Conservation (phyloP, 1,284 basidiomycete species). For the Cutaneotrichosporon sp. region DNA sequence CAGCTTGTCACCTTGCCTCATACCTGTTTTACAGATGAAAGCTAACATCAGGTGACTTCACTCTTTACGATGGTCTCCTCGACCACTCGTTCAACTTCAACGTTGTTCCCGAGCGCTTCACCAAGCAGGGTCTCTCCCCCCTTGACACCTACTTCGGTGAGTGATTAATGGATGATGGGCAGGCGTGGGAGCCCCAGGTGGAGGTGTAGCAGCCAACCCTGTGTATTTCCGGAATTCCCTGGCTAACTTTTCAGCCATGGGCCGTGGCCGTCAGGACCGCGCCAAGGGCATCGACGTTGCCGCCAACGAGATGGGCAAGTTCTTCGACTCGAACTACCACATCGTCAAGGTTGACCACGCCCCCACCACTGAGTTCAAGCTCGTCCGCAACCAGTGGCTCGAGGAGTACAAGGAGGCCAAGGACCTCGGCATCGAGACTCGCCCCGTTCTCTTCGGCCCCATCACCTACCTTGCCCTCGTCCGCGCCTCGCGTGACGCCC, state of each 20-base stretch:
- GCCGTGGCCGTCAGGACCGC: constrained; percentile 89
- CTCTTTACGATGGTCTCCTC: constrained; percentile 97
- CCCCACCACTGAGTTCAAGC: constrained; percentile 87
- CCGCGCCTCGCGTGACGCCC: constrained; percentile 85
- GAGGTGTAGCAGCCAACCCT: not conserved
- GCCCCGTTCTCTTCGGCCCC: constrained; percentile 94
- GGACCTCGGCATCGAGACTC: constrained; percentile 81
- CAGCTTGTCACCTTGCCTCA: too few relatives aligned
- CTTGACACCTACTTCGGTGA: constrained; percentile 90
- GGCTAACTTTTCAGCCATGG: constrained; percentile 64
- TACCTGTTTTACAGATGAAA: not conserved
- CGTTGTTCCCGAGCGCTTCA: constrained; percentile 93
- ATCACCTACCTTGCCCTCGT: constrained; percentile 93
- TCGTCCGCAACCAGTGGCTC: constrained; percentile 92
- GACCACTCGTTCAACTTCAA: constrained; percentile 97
- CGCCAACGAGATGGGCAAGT: constrained; percentile 99
- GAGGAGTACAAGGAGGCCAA: constrained; percentile 96
- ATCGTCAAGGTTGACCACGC: constrained; percentile 97
- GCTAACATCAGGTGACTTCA: constrained; percentile 72
- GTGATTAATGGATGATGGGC: constrained; percentile 15
- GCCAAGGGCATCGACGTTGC: constrained; percentile 88
- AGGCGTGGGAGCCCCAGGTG: not conserved
- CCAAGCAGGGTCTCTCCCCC: constrained; percentile 77
- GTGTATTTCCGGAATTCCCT: not conserved
- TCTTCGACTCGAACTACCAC: constrained; percentile 99